Conservation (phyloP, 2,329 filamentous ascomycete species). For the Gaeumannomyces tritici region DNA sequence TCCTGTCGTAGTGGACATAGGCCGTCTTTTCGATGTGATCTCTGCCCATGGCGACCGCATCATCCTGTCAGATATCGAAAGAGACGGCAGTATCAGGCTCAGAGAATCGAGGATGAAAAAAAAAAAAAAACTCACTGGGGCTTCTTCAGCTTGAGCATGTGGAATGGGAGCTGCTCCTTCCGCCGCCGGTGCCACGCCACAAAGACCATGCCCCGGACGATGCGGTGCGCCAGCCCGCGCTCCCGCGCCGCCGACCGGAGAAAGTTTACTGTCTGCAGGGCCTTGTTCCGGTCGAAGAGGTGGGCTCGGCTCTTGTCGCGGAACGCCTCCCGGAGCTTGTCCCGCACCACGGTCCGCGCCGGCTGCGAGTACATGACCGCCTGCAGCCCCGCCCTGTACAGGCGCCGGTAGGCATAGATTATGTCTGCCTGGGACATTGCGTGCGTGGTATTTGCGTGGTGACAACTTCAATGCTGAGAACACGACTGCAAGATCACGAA, state of each 20-base stretch:
- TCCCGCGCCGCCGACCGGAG: conserved; percentile 53
- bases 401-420: conserved; percentile 56
- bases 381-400: conserved; percentile 57
- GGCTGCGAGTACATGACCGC: conserved; percentile 66
- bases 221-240: conserved; percentile 59
- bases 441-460: background rate
- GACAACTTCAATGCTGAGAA: background rate
- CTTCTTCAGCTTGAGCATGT: background rate
- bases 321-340: conserved; percentile 52
- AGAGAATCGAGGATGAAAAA: background rate
- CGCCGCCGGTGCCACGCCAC: conserved; percentile 30
- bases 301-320: conserved; percentile 21
- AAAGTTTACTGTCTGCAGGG: conserved; percentile 62
- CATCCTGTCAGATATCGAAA: background rate
- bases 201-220: conserved; percentile 59
- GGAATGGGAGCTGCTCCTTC: background rate
- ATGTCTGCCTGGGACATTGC: conserved; percentile 32
- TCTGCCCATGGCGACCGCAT: background rate
- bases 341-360: conserved; percentile 50
- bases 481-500: background rate
- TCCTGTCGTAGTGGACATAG: conserved; percentile 58
- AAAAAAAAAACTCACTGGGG: background rate
- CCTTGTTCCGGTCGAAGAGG: conserved; percentile 36
- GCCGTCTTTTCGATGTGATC: conserved; percentile 18
- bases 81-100: background rate